Conservation (phyloP, 148 eudicot species). For the Polygonum aviculare region DNA sequence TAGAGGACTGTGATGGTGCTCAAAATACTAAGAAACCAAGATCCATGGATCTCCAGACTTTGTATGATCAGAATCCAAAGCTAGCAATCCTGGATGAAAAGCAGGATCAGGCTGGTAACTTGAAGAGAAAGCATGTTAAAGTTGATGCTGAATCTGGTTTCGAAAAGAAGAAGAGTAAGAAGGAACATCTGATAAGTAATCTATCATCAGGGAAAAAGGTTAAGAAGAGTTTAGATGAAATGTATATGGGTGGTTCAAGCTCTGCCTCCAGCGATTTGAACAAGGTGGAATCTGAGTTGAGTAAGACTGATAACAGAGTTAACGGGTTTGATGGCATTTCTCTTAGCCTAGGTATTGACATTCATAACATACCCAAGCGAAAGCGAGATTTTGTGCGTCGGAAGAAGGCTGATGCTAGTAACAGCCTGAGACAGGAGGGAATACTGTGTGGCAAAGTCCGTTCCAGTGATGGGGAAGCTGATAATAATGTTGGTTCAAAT, state of each 20-base stretch:
- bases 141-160: constrained; percentile 25
- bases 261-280: constrained; percentile 14
- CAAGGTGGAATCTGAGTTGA: constrained; percentile 17
- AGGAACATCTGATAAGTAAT: constrained; percentile 43
- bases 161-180: constrained; percentile 41
- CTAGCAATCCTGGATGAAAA: constrained; percentile 19
- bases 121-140: constrained; percentile 32
- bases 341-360: constrained; percentile 27
- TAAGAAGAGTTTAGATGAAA: constrained; percentile 30
- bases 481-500: constrained; percentile 6
- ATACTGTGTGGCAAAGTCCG: constrained; percentile 17
- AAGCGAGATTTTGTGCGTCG: constrained; percentile 61
- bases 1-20: constrained; percentile 22
- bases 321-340: constrained; percentile 34
- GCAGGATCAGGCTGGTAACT: constrained; percentile 15
- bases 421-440: constrained; percentile 23
- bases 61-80: constrained; percentile 28
- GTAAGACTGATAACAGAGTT: constrained; percentile 15
- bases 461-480: constrained; percentile 24
- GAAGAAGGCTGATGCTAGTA: constrained; percentile 43
- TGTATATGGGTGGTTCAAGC: constrained; percentile 10
- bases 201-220: constrained; percentile 32
- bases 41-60: constrained; percentile 50
- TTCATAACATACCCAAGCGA: constrained; percentile 56
- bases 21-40: constrained; percentile 37